A percentile compares a stretch with the other conserved stretches of the same genome.
Conservation (phyloP, 2,329 filamentous ascomycete genomes). For the Colletotrichum tropicicola region DNA sequence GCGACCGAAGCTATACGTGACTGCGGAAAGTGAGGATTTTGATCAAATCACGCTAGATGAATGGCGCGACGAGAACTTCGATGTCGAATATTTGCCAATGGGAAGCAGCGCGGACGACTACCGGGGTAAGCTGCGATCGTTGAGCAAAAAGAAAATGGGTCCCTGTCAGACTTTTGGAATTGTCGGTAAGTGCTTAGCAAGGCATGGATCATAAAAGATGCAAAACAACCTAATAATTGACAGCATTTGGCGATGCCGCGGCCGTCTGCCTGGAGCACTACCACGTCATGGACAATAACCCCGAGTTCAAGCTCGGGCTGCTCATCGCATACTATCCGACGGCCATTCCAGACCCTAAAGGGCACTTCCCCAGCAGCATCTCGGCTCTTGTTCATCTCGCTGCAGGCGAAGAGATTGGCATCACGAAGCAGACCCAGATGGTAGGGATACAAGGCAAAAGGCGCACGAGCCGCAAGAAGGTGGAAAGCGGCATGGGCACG, state of each 20-base stretch:
- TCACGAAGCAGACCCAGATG: slow-evolving; percentile 53
- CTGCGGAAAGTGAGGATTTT: slow-evolving; percentile 52
- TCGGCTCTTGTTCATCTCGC: slow-evolving; percentile 50
- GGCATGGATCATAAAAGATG: neutral
- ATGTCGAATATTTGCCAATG: slow-evolving; percentile 52
- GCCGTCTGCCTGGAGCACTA: slow-evolving; percentile 53
- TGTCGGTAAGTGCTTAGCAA: slow-evolving; percentile 40
- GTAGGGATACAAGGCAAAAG: slow-evolving; percentile 55
- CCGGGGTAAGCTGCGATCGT: slow-evolving; percentile 40
- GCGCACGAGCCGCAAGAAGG: slow-evolving; percentile 41
- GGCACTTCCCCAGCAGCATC: slow-evolving; percentile 49
- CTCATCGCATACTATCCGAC: slow-evolving; percentile 57
- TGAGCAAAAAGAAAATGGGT: slow-evolving; percentile 43
- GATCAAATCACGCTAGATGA: slow-evolving; percentile 46
- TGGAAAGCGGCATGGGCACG: slow-evolving; percentile 46
- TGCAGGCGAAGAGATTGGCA: slow-evolving; percentile 46
- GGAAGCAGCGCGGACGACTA: slow-evolving; percentile 45
- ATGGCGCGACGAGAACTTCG: slow-evolving; percentile 53
- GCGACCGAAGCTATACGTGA: slow-evolving; percentile 51
- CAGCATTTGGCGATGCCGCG: slow-evolving; percentile 55
- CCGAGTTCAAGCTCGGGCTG: slow-evolving; percentile 50
- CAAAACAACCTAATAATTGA: neutral
- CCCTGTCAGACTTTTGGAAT: slow-evolving; percentile 55
- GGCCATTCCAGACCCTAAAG: slow-evolving; percentile 51
- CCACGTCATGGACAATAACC: slow-evolving; percentile 54